Base-by-base conservation (phyloP, 176 grass and related monocot genomes). In the Pharus latifolius region DNA sequence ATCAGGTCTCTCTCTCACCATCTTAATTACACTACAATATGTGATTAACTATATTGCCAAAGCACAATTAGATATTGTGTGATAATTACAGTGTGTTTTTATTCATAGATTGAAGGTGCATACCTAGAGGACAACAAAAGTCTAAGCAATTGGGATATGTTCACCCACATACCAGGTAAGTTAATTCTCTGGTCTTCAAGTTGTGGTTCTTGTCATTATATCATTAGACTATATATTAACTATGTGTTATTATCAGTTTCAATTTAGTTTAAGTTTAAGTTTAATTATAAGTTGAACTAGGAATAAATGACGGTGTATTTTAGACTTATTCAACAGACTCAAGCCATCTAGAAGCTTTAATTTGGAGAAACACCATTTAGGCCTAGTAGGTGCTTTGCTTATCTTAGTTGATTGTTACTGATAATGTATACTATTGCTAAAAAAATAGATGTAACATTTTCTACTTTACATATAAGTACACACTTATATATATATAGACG, bases 121-220 rank as follows among this genome's bases (percentile, higher is more conserved):
- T 83, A 83, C 49, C 52, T 83, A 8, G 78, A 88, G 42, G 78
- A 19, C 26, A 85, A 85, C 49, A 88, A 85, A 60, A 82, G 74
- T 49, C 40, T 92, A 13, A 88, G 70, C 82, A 92, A 92, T 66
- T 92, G 85, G 90, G 90, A 92, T 58, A 70, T 80, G 10, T 80
- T 88, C 58, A 64, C 73, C 28, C 89, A 77, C 41, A 6, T 33
- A 13, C 74, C 85, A 62, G 85, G 89, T 85, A 56, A 46, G 4
- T 50, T 34, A 11, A 29, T 25, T 1, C 9, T 35, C 5, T 10
- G 7, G 18, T 29, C 13, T 5, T 10, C 28, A n/a, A 20, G 49
- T 20, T 20, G 20, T 7, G 20, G 7, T n/a, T 23, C 19, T 6
- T 19, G 49, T 19, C 19, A 52, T 13, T 6, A 52, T 19, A 19